These are phyloP conservation scores for Mycena floridula DNA, from an alignment of 768 basidiomycete species.

Conservation along the genomic window DNA sequence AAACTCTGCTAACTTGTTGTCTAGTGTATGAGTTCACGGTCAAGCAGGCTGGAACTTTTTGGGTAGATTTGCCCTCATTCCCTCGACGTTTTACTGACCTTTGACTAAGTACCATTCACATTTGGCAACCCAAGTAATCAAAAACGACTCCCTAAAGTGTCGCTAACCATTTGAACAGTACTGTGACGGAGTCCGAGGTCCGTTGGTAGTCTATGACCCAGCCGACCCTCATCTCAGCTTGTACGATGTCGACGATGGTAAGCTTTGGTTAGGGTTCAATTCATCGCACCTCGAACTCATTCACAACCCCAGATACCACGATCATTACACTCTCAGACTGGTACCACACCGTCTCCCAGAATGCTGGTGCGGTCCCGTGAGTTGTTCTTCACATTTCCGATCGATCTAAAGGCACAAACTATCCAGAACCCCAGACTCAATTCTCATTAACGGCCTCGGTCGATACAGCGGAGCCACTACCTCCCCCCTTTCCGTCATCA, in stretches of 20 bases:
- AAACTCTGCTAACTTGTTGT: too few species aligned
- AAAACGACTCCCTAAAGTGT: conserved; percentile 27
- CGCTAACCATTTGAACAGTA: conserved; percentile 26
- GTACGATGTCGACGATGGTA: conserved; percentile 24
- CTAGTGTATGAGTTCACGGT: conserved; percentile 26
- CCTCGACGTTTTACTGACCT: conserved; percentile 21
- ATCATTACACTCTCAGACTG: conserved; percentile 29
- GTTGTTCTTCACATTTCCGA: conserved; percentile 2
- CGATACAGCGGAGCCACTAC: conserved; percentile 22
- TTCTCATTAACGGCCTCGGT: conserved; percentile 28
- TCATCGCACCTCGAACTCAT: background rate
- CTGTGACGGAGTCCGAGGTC: conserved; percentile 33
- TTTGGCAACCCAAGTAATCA: conserved; percentile 22
- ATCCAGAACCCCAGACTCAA: conserved; percentile 10
- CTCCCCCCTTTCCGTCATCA: conserved; percentile 24
- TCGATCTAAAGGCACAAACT: background rate
- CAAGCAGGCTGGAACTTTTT: conserved; percentile 31
- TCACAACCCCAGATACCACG: conserved; percentile 15
- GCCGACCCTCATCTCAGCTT: conserved; percentile 26
- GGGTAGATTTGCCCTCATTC: conserved; percentile 18
- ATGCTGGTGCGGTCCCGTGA: conserved; percentile 5
- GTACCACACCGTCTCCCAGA: conserved; percentile 14
- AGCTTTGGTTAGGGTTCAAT: background rate
- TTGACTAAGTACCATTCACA: conserved; percentile 27
- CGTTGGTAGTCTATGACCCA: conserved; percentile 26